Evolutionary conservation across 2,329 filamentous ascomycete species (phyloP), one percentile per base, ranked within the genome.

Genomic region (Elsinoe arachidis): DNA sequence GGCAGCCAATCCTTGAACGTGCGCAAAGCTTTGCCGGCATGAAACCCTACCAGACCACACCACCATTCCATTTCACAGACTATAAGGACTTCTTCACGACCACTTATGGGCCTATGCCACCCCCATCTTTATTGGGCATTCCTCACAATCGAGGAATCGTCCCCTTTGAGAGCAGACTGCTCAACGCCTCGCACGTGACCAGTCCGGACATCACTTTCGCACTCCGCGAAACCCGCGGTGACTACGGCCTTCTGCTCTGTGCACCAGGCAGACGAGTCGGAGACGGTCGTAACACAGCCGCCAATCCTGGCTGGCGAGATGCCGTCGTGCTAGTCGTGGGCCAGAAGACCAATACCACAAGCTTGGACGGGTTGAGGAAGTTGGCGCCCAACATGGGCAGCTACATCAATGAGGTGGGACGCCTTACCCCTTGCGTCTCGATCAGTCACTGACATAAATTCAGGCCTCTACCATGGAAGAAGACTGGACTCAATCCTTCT

Each of bases 401-500:
- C 5, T 78, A 79, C 61, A 63, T 77, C 58, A 78, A 76, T 60
- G 77, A 78, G 63, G 77, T 74, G 53, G 59, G 70, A 14, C 12
- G 37, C 12, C 12, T 39, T 15, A 5, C 37, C 37, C n/a, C n/a
- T n/a, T n/a, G n/a, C n/a, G n/a, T n/a, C n/a, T n/a, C n/a, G n/a
- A n/a, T n/a, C n/a, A n/a, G n/a, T n/a, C n/a, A n/a, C n/a, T n/a
- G n/a, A n/a, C n/a, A n/a, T n/a, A n/a, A 14, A 5, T 15, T 15
- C 14, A 39, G 37, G 37, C 37, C 5, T 39, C 37, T 58, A 60
- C 66, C 2, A 66, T 69, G 17, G 70, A 71, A 55, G 63, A 66
- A 12, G 61, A 71, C 46, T 73, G 68, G 66, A 66, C 68, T 57
- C 58, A 66, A 43, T 63, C 68, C 2, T 71, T 72, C 62, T 73